phyloP scores from a whole-genome alignment of 2,329 filamentous ascomycete genomes.

The Aspergillus felis region DNA sequence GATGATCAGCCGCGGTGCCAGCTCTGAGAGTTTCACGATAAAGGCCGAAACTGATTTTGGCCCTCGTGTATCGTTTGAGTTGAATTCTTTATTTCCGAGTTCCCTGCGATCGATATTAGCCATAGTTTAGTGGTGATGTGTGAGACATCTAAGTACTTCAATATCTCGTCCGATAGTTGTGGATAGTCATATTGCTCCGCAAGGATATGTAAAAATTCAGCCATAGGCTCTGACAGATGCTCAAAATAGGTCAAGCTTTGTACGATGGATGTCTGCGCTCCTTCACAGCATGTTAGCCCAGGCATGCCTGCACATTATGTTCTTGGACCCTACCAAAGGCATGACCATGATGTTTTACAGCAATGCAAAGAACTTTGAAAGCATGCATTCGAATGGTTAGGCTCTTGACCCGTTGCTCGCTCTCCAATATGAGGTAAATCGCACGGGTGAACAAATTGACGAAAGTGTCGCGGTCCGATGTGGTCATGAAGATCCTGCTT shows the following conservation, averaged over 20 bases:
- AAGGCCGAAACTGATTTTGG: slow-evolving; percentile 96
- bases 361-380: slow-evolving; percentile 94
- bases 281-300: slow-evolving; percentile 44
- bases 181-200: slow-evolving; percentile 97
- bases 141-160: slow-evolving; percentile 49
- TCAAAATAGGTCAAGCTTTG: slow-evolving; percentile 98
- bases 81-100: slow-evolving; percentile 96
- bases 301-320: not conserved
- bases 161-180: slow-evolving; percentile 86
- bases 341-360: slow-evolving; percentile 96
- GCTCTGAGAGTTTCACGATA: slow-evolving; percentile 85
- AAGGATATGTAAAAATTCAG: slow-evolving; percentile 92
- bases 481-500: slow-evolving; percentile 89
- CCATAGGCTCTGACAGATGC: slow-evolving; percentile 98
- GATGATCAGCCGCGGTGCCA: slow-evolving; percentile 86
- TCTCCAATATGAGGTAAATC: slow-evolving; percentile 90
- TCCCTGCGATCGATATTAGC: slow-evolving; percentile 53
- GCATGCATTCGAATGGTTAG: slow-evolving; percentile 91
- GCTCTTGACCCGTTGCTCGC: slow-evolving; percentile 85
- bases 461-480: slow-evolving; percentile 93
- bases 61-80: slow-evolving; percentile 89
- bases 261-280: slow-evolving; percentile 94
- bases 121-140: not conserved
- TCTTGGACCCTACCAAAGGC: slow-evolving; percentile 66
- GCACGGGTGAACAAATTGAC: slow-evolving; percentile 87